Evolutionary conservation across 345 rosid species (phyloP).

Genomic region (Melastoma malabathricum): DNA sequence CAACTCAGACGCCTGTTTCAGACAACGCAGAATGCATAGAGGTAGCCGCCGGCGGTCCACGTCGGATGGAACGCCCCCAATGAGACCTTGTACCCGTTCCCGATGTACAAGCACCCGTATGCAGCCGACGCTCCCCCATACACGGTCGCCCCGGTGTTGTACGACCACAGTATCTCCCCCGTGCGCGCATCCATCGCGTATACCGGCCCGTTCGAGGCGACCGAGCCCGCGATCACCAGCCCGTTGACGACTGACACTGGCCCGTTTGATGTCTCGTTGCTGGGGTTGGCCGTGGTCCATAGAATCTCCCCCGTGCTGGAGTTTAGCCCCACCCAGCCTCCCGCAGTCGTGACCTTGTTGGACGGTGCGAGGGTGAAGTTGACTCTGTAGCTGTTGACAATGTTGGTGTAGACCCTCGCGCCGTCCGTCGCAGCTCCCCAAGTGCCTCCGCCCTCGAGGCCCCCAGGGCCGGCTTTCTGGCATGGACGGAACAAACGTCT

Average conservation of each 20-base stretch:
- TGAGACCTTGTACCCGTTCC: slow-evolving; percentile 21
- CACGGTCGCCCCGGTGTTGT: slow-evolving; percentile 27
- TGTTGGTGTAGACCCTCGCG: slow-evolving; percentile 22
- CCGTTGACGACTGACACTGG: slow-evolving; percentile 25
- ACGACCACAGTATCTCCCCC: slow-evolving; percentile 25
- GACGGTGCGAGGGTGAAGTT: slow-evolving; percentile 27
- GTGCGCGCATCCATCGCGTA: slow-evolving; percentile 25
- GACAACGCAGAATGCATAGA: slow-evolving; percentile 19
- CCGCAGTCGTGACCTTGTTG: slow-evolving; percentile 23
- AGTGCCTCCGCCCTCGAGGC: slow-evolving; percentile 19
- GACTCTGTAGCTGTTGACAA: slow-evolving; percentile 17
- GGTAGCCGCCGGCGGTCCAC: slow-evolving; percentile 33
- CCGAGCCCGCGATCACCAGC: slow-evolving; percentile 28
- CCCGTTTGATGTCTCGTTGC: slow-evolving; percentile 21
- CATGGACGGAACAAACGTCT: too few relatives aligned
- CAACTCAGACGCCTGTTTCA: slow-evolving; percentile 1
- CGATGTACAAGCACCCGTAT: slow-evolving; percentile 33
- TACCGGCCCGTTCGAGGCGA: slow-evolving; percentile 26
- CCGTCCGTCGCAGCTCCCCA: slow-evolving; percentile 36
- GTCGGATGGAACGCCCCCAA: slow-evolving; percentile 20
- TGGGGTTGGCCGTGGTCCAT: slow-evolving; percentile 31
- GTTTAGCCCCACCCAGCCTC: slow-evolving; percentile 32
- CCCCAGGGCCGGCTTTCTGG: slow-evolving; percentile 31
- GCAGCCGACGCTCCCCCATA: slow-evolving; percentile 24
- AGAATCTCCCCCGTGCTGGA: slow-evolving; percentile 22